These are phyloP conservation scores for Teunomyces funiuensis DNA, from an alignment of 805 yeast genomes.

Conservation along the genomic window DNA sequence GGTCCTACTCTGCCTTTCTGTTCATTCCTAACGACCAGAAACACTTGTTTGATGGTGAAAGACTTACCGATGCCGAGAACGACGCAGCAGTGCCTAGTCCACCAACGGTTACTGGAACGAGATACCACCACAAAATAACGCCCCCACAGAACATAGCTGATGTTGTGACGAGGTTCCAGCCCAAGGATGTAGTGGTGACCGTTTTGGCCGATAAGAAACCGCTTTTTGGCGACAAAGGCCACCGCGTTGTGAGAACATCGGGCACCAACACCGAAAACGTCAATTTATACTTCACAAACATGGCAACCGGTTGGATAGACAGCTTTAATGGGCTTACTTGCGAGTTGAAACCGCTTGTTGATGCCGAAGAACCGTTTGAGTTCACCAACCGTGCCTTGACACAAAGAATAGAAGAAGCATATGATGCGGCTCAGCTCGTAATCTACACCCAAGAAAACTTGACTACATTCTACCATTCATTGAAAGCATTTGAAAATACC, in stretches of 20 bases:
- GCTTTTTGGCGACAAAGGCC: constrained; percentile 26
- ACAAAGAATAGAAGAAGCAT: constrained; percentile 1
- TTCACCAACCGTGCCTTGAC: background rate
- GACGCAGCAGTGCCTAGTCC: constrained; percentile 34
- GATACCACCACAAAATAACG: constrained; percentile 27
- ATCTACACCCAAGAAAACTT: constrained; percentile 6
- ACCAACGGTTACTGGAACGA: constrained; percentile 19
- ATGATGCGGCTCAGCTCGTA: background rate
- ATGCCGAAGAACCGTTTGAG: background rate
- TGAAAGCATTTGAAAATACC: constrained; percentile 18
- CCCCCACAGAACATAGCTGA: constrained; percentile 38
- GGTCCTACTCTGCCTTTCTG: constrained; percentile 13
- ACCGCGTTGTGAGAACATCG: constrained; percentile 21
- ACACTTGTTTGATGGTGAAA: constrained; percentile 28
- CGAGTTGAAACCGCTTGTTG: constrained; percentile 11
- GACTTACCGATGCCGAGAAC: constrained; percentile 27
- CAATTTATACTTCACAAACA: constrained; percentile 27
- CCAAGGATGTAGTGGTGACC: constrained; percentile 31
- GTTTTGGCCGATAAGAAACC: constrained; percentile 28
- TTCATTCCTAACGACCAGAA: constrained; percentile 30
- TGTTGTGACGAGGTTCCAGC: constrained; percentile 25
- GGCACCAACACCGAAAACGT: constrained; percentile 13
- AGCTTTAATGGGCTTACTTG: constrained; percentile 22
- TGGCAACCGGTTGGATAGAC: constrained; percentile 31
- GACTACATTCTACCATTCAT: background rate